A percentile compares a stretch with the other conserved stretches of the same genome.
phyloP scores from a whole-genome alignment of 176 grass and related monocot species.

The Melocanna baccifera region DNA sequence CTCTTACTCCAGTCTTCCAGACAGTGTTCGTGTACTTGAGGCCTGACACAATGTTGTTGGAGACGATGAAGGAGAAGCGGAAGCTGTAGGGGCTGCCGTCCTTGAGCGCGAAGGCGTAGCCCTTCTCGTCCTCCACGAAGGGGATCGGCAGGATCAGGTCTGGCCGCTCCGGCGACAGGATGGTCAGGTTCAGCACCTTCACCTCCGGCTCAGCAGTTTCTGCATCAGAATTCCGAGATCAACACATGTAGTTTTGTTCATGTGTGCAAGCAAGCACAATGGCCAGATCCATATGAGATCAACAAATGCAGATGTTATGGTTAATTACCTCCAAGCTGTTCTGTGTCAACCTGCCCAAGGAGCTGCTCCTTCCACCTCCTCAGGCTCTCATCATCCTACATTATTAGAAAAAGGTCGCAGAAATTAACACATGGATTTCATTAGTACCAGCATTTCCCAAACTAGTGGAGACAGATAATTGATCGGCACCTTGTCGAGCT shows the following conservation, averaged over 20 bases:
- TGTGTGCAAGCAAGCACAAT: not conserved
- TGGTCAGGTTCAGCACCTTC: constrained; percentile 72
- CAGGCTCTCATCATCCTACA: constrained; percentile 82
- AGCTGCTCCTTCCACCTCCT: constrained; percentile 93
- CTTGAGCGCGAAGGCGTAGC: constrained; percentile 75
- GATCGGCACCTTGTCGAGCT: constrained; percentile 69
- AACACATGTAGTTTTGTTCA: not conserved
- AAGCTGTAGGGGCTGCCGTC: constrained; percentile 83
- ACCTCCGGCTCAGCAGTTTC: constrained; percentile 80
- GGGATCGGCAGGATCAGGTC: constrained; percentile 71
- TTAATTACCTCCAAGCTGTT: constrained; percentile 76
- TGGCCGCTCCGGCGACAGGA: constrained; percentile 49
- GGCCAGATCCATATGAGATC: not conserved
- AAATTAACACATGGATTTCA: not conserved
- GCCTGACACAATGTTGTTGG: constrained; percentile 88
- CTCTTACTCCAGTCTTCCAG: constrained; percentile 84
- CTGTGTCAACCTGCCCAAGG: constrained; percentile 72
- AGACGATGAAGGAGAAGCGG: constrained; percentile 70
- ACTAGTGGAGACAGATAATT: not conserved
- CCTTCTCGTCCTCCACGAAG: constrained; percentile 62
- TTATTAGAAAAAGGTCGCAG: not conserved
- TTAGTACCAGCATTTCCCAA: not conserved
- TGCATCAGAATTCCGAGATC: constrained; percentile 23
- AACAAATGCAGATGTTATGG: not conserved
- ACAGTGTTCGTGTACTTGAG: constrained; percentile 90